Base-by-base conservation (phyloP, 208 protist species). In the Leishmania major region DNA sequence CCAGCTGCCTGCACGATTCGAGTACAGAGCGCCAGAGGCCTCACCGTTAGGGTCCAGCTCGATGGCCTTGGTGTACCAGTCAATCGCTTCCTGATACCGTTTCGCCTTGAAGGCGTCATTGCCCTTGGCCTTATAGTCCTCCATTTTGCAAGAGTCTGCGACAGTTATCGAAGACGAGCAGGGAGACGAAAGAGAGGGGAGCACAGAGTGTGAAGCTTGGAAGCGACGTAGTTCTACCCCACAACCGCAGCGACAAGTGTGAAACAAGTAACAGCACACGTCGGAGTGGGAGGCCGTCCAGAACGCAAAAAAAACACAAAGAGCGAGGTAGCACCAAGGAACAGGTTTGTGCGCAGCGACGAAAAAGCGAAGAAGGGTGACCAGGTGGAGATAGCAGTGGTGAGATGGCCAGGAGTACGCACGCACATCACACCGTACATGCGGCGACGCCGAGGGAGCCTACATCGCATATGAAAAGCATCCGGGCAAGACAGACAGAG, bases 21-120 rank as follows among this genome's bases (percentile, higher is more conserved):
- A 98, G 88, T 98, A 98, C 60, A 98, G 64, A 19, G 94, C 89
- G 22, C 91, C 94, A 28, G 91, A 76, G 45, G 84, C 88, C 85
- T 98, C 96, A 37, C 84, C 85, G 83, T 91, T 81, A 15, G 96
- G 94, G 81, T 96, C 87, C 35, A 92, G 28, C 28, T 82, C 91
- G 69, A 98, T 94, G 17, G 96, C 96, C 84, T 98, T 97, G 17
- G 95, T 95, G 83, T 98, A 98, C 89, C 89, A 97, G 17, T 95
- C 87, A 69, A 98, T 96, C 25, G 96, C 96, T 47, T 98, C 93
- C 74, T 88, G 75, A 87, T 93, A 98, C 53, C 93, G 90, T 87
- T 96, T 94, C 47, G 86, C 89, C 88, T 97, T 98, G 89, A 98
- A 98, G 47, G 91, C 91, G 25, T 94, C 94, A 88, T 98, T 98